These are phyloP conservation scores for Oropetium thomaeum DNA, from an alignment of 176 grass and related monocot genomes.

Conservation along the genomic window DNA sequence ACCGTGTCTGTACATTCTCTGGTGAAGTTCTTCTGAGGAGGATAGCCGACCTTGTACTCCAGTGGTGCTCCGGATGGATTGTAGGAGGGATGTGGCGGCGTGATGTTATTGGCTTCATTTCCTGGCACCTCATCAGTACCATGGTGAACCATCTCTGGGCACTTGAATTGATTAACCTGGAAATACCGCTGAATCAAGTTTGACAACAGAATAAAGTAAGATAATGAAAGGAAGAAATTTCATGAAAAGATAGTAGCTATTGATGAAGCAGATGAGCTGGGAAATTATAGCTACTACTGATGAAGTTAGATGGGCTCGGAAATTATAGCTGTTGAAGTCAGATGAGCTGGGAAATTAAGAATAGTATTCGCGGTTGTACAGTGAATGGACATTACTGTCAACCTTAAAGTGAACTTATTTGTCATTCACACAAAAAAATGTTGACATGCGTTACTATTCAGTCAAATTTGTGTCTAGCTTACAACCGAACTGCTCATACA, in stretches of 20 bases:
- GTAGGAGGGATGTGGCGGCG: neutral
- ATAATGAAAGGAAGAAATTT: neutral
- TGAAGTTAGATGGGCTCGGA: no score
- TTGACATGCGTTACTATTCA: no score
- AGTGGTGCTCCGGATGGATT: constrained; percentile 14
- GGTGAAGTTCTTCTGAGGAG: constrained; percentile 52
- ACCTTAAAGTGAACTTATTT: neutral
- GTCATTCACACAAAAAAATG: neutral
- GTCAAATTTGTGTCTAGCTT: no score
- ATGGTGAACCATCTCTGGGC: constrained; percentile 42
- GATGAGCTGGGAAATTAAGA: neutral
- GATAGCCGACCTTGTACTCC: constrained; percentile 72
- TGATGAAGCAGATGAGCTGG: no score
- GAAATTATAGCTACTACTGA: no score
- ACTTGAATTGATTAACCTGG: neutral
- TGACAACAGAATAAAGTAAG: neutral
- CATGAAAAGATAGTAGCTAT: no score
- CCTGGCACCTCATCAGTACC: constrained; percentile 22
- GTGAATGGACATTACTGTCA: no score
- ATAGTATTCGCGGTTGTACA: neutral
- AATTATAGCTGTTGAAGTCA: neutral
- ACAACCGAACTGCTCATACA: no score
- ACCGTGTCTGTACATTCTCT: constrained; percentile 57
- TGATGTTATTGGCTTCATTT: constrained; percentile 24
- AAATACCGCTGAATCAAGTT: neutral